Conservation (phyloP, 1,139 yeast genomes). For the Geotrichum aggregatum region DNA sequence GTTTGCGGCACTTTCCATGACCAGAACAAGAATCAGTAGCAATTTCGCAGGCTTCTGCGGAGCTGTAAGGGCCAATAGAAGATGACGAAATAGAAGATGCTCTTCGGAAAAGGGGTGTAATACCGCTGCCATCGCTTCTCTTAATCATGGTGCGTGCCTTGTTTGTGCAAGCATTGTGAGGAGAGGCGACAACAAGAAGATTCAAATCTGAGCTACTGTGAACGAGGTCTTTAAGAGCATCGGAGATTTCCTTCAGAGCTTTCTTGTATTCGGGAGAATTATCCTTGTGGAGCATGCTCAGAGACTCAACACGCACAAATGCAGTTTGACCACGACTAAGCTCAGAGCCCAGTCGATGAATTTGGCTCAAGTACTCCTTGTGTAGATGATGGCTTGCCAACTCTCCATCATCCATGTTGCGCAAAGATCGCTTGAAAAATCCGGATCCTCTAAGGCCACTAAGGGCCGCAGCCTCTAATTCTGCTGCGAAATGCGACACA, state of each 20-base stretch:
- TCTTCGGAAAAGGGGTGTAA: slow-evolving; percentile 9
- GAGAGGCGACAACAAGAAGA: slow-evolving; percentile 28
- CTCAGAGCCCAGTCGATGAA: slow-evolving; percentile 18
- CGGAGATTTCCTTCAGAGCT: slow-evolving; percentile 18
- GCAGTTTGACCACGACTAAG: slow-evolving; percentile 22
- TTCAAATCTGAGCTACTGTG: slow-evolving; percentile 19
- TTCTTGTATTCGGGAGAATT: slow-evolving; percentile 14
- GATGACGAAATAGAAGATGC: slow-evolving; percentile 6
- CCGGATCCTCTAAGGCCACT: slow-evolving; percentile 16
- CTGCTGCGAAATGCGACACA: slow-evolving; percentile 20
- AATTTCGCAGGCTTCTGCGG: slow-evolving; percentile 52
- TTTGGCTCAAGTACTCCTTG: slow-evolving; percentile 19
- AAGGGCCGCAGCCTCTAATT: slow-evolving; percentile 19
- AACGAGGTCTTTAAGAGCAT: slow-evolving; percentile 20
- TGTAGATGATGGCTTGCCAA: slow-evolving; percentile 19
- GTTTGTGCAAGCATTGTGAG: slow-evolving; percentile 24
- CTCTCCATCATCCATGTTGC: slow-evolving; percentile 21
- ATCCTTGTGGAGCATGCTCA: slow-evolving; percentile 16
- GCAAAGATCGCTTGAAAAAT: slow-evolving; percentile 12
- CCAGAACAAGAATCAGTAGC: slow-evolving; percentile 56
- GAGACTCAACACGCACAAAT: slow-evolving; percentile 23
- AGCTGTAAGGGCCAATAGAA: slow-evolving; percentile 21
- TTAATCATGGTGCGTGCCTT: slow-evolving; percentile 15
- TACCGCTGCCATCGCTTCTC: slow-evolving; percentile 10
- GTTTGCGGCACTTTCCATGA: slow-evolving; percentile 56